phyloP scores from a whole-genome alignment of 805 yeast genomes.

The Yamadazyma akitaensis region DNA sequence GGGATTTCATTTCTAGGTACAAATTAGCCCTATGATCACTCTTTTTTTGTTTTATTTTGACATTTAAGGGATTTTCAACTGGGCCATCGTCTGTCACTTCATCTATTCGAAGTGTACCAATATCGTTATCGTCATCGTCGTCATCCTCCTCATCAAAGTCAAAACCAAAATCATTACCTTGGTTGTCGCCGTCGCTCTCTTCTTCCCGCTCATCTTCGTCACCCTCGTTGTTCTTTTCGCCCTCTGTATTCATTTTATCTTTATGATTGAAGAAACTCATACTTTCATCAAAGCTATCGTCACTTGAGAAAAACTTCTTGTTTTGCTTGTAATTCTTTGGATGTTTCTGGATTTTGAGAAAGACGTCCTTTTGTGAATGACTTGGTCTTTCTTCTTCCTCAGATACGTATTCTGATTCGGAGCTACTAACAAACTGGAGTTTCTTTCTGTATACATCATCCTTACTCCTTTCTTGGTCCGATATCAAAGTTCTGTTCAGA shows the following conservation, averaged over 20 bases:
- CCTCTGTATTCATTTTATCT: background rate
- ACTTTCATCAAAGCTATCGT: background rate
- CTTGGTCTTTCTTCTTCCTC: background rate
- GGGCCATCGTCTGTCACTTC: background rate
- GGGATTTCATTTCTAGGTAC: constrained; percentile 13
- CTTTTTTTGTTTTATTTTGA: constrained; percentile 3
- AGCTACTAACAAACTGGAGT: background rate
- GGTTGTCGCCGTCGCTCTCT: constrained; percentile 5
- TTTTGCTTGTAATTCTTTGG: background rate
- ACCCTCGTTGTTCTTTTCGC: background rate
- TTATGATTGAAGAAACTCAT: background rate
- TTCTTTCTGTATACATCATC: background rate
- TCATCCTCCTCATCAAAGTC: constrained; percentile 16
- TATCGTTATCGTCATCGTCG: constrained; percentile 4
- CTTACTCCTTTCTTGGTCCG: background rate
- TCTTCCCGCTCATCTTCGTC: background rate
- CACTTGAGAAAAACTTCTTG: background rate
- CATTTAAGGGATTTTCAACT: background rate
- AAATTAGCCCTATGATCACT: constrained; percentile 10
- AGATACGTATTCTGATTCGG: constrained; percentile 6
- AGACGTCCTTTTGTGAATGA: background rate
- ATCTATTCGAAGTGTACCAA: constrained; percentile 2
- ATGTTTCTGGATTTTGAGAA: background rate
- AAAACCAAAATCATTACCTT: constrained; percentile 13
- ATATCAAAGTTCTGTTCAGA: no score